Evolutionary conservation across 371 early-diverging fungal species (phyloP).

Genomic region (Mucor piriformis): DNA sequence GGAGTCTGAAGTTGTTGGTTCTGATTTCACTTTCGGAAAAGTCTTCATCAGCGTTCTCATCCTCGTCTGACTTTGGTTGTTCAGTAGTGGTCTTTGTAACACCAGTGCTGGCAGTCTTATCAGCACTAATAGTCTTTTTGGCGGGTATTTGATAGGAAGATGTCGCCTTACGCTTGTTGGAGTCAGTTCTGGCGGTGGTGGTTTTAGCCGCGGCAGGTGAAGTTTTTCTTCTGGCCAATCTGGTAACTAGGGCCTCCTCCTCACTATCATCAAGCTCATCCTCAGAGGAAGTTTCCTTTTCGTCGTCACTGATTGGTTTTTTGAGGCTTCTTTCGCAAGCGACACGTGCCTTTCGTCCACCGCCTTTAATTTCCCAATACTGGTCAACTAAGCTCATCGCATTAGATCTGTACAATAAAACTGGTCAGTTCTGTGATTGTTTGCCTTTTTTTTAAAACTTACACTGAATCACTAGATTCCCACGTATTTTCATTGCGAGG

Average conservation of each 20-base stretch:
- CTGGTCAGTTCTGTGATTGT: no score
- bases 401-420: background rate
- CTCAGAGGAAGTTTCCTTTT: background rate
- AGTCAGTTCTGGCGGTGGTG: background rate
- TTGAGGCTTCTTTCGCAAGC: background rate
- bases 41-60: no score
- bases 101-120: no score
- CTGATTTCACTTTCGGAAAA: conserved; percentile 11
- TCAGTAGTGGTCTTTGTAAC: no score
- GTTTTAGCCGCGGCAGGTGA: background rate
- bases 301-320: background rate
- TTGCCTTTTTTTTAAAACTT: background rate
- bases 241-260: background rate
- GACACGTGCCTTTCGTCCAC: background rate
- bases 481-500: conserved; percentile 13
- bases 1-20: background rate
- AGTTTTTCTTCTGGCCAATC: background rate
- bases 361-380: conserved; percentile 15
- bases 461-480: conserved; percentile 20
- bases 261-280: background rate
- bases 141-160: no score
- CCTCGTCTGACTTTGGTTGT: no score
- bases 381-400: conserved; percentile 7
- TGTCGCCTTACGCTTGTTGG: background rate
- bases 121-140: no score